Evolutionary conservation across 2,329 filamentous ascomycete species (phyloP).

Genomic region (Stagonosporopsis vannaccii): DNA sequence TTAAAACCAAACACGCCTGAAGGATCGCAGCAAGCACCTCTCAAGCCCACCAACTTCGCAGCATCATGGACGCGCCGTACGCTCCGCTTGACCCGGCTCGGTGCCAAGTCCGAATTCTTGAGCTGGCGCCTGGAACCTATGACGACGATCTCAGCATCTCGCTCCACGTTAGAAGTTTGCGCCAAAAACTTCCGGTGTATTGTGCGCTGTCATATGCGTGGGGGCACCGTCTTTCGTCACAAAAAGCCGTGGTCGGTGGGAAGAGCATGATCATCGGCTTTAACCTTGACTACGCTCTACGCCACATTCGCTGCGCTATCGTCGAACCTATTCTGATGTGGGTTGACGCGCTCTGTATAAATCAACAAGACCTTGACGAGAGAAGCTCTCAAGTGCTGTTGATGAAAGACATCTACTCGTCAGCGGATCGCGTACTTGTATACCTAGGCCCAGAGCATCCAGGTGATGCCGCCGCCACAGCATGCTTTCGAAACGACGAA

Average conservation of each 20-base stretch:
- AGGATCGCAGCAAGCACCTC: neutral
- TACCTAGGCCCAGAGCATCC: slow-evolving; percentile 9
- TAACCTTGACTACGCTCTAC: slow-evolving; percentile 18
- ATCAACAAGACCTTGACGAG: slow-evolving; percentile 15
- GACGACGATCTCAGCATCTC: slow-evolving; percentile 4
- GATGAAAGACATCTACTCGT: slow-evolving; percentile 16
- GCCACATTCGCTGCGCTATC: slow-evolving; percentile 1
- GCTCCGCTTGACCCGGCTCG: neutral
- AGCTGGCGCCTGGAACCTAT: slow-evolving; percentile 3
- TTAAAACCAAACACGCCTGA: neutral
- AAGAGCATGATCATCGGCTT: neutral
- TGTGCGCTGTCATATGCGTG: slow-evolving; percentile 21
- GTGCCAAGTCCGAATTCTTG: slow-evolving; percentile 7
- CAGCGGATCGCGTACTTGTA: slow-evolving; percentile 7
- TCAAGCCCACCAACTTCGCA: neutral
- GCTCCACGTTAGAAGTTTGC: neutral
- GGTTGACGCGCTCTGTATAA: slow-evolving; percentile 18
- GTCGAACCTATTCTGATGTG: neutral
- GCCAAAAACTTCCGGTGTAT: neutral
- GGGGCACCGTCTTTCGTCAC: neutral
- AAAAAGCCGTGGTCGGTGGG: neutral
- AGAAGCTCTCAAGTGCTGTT: slow-evolving; percentile 17
- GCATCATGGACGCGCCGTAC: neutral
- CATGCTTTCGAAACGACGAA: neutral
- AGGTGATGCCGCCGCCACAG: neutral